Evolutionary conservation across 192 early-diverging fungal species (phyloP).

Genomic region (Phlyctochytrium arcticum): DNA sequence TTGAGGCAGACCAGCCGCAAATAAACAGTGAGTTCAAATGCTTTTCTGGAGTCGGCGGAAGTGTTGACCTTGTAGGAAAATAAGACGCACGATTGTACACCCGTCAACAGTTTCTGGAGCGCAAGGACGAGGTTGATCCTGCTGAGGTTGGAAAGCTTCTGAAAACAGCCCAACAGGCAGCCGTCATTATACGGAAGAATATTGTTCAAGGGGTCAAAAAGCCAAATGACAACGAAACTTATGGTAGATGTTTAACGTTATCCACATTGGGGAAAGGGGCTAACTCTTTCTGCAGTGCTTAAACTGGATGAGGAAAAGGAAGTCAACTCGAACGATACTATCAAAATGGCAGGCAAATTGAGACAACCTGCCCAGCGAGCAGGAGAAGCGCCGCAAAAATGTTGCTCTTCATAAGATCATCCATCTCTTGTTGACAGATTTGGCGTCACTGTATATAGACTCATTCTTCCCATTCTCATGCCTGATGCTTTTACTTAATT

Average conservation of each 20-base stretch:
- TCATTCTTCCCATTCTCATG: neutral
- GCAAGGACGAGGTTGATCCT: constrained; percentile 9
- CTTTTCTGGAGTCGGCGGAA: neutral
- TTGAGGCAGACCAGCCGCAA: constrained; percentile 7
- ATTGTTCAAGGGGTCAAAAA: constrained; percentile 27
- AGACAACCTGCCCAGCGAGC: constrained; percentile 18
- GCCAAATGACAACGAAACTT: constrained; percentile 1
- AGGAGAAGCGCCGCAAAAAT: constrained; percentile 6
- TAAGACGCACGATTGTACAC: constrained; percentile 12
- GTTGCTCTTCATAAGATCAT: constrained; percentile 13
- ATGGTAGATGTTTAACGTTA: constrained; percentile 4
- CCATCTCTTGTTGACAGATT: neutral
- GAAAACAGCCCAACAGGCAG: constrained; percentile 17
- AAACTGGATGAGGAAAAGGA: constrained; percentile 17
- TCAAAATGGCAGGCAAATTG: neutral
- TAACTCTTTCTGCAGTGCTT: neutral
- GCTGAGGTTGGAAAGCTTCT: constrained; percentile 10
- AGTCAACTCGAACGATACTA: constrained; percentile 27
- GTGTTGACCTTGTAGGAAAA: neutral
- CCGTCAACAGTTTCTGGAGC: constrained; percentile 10
- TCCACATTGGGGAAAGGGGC: neutral
- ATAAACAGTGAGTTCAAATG: neutral
- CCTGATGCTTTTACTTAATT: neutral
- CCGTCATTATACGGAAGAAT: constrained; percentile 24
- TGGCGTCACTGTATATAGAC: neutral